A percentile compares a stretch with the other conserved stretches of the same genome.
These are phyloP conservation scores for Mucor lusitanicus DNA, from an alignment of 371 early-diverging fungal genomes.

Conservation along the genomic window DNA sequence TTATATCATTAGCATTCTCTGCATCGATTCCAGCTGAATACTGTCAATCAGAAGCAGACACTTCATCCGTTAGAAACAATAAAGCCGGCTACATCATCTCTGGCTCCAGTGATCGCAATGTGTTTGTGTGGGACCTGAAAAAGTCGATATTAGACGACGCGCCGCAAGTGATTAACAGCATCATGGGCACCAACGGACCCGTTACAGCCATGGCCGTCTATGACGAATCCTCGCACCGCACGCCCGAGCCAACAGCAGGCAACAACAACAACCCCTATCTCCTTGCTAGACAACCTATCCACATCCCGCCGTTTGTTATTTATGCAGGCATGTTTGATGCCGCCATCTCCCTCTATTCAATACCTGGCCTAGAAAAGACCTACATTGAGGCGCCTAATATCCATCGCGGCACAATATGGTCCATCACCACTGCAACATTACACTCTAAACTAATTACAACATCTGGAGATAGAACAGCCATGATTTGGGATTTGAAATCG, in stretches of 20 bases:
- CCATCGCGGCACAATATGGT: constrained; percentile 27
- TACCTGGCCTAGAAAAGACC: constrained; percentile 20
- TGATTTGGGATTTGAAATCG: constrained; percentile 69
- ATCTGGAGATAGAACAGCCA: constrained; percentile 71
- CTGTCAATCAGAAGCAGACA: constrained; percentile 8
- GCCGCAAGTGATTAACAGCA: constrained; percentile 12
- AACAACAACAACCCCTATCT: not conserved
- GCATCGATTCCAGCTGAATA: not conserved
- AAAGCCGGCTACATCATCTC: constrained; percentile 20
- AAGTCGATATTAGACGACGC: not conserved
- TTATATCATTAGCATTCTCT: constrained; percentile 5
- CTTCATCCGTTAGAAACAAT: not conserved
- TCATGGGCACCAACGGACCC: constrained; percentile 26
- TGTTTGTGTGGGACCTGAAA: constrained; percentile 28
- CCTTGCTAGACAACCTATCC: constrained; percentile 12
- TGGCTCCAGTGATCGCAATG: constrained; percentile 25
- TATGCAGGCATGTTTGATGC: constrained; percentile 11
- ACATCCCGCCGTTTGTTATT: constrained; percentile 17
- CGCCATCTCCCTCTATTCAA: constrained; percentile 13
- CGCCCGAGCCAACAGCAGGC: not conserved
- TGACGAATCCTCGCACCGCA: not conserved
- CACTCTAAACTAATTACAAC: constrained; percentile 62
- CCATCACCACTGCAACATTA: constrained; percentile 18
- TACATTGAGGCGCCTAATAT: constrained; percentile 16
- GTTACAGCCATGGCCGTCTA: constrained; percentile 21